Base-by-base conservation (phyloP, 345 rosid species). In the Odontarrhena argentea region DNA sequence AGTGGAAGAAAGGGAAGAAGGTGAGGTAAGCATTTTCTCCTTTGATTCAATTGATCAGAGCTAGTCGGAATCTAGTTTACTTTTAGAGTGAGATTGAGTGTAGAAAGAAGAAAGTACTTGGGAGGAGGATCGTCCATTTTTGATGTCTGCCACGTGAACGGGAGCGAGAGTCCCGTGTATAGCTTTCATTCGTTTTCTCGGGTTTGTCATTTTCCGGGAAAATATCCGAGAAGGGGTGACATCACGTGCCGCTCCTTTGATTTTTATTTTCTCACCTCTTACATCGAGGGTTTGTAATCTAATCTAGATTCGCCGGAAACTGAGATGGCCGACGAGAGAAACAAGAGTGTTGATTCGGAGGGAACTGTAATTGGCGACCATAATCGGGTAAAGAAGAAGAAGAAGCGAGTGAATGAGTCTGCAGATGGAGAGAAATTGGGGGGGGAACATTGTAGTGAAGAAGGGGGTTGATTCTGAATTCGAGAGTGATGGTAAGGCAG, bases 61-160 rank as follows among this genome's bases (percentile, higher is more conserved):
- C n/a, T 10, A 22, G 8, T 3, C 35, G n/a, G 63, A 62, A 43
- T 68, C 36, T 56, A 22, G 18, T 41, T 25, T 26, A 38, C 26
- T 9, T 18, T 34, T 49, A 9, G 37, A 73, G 57, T 49, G 46
- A 34, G 67, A 55, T 36, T 43, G 25, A 10, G 58, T 61, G 38
- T 48, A 42, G 65, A 46, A 56, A 11, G 8, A 22, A 4, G 5
- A 28, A 28, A 28, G 32, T 28, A 4, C 5, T 28, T 3, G 32
- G 64, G 44, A 56, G 25, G 47, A 67, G 64, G 13, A 42, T 46
- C 63, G 74, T 42, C 37, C 52, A 42, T 45, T 26, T n/a, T 25
- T 28, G 43, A 34, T 67, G 81, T 43, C 76, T 60, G 86, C 79
- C 91, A 86, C 86, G 91, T 86, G 85, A 80, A 77, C 69, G 82